Percentiles rank a stretch among this genome's conserved stretches.
Conservation (phyloP, 2,329 filamentous ascomycete species). For the Pseudocercospora cruenta region DNA sequence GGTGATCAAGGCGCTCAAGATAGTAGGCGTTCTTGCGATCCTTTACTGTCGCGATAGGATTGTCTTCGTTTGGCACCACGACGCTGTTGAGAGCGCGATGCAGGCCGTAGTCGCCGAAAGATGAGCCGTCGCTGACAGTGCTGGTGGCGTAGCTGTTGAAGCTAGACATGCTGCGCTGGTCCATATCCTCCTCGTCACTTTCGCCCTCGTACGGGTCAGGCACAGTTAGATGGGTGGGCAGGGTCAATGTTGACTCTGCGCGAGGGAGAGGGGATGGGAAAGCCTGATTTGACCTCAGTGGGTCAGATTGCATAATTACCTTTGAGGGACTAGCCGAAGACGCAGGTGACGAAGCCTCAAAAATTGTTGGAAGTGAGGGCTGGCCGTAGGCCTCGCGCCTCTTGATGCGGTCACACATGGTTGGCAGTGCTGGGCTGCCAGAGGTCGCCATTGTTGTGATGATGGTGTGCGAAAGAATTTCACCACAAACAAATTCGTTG, state of each 20-base stretch:
- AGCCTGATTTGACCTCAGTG: background rate
- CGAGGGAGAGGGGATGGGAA: background rate
- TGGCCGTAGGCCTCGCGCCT: background rate
- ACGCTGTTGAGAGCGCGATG: slow-evolving; percentile 15
- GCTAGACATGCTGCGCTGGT: background rate
- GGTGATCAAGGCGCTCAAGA: slow-evolving; percentile 8
- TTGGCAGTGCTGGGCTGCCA: background rate
- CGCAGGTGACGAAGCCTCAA: background rate
- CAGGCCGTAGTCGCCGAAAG: slow-evolving; percentile 17
- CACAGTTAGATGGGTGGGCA: background rate
- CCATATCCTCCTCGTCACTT: background rate
- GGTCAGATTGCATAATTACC: background rate
- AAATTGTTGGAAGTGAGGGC: background rate
- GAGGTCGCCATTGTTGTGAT: background rate
- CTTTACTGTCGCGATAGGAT: slow-evolving; percentile 18
- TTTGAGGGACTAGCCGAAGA: slow-evolving; percentile 1
- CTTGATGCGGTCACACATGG: background rate
- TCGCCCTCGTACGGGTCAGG: background rate
- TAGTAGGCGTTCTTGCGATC: slow-evolving; percentile 20
- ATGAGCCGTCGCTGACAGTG: slow-evolving; percentile 11
- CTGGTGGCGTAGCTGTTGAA: slow-evolving; percentile 15
- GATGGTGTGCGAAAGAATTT: slow-evolving; percentile 1
- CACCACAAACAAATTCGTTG: background rate
- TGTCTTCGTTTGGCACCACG: slow-evolving; percentile 12
- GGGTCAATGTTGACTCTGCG: background rate